Evolutionary conservation across 805 yeast species (phyloP).

Genomic region (Ogataea nakhonphanomensis): DNA sequence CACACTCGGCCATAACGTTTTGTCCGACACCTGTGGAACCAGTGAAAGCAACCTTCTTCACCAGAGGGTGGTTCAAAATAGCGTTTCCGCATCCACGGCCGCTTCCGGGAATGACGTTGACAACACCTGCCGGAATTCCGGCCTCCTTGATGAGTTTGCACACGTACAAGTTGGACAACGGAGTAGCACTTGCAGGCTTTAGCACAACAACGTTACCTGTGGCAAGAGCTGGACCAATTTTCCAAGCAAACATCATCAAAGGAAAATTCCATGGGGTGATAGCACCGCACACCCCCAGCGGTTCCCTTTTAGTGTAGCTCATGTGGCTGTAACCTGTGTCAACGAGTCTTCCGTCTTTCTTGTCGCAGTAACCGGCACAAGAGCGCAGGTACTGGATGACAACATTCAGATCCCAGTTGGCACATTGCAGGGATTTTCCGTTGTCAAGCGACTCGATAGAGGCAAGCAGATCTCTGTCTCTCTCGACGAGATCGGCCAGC

Average conservation of each 20-base stretch:
- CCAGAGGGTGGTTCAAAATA: conserved; percentile 70
- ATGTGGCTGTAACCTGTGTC: conserved; percentile 75
- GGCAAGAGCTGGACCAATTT: conserved; percentile 88
- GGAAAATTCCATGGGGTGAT: conserved; percentile 99
- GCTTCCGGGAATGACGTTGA: conserved; percentile 82
- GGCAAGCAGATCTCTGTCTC: conserved; percentile 67
- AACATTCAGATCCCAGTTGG: conserved; percentile 72
- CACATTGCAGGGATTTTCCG: conserved; percentile 74
- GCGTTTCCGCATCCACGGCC: conserved; percentile 85
- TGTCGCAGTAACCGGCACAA: conserved; percentile 91
- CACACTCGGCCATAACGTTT: conserved; percentile 68
- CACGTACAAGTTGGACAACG: conserved; percentile 78
- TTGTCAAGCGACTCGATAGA: conserved; percentile 83
- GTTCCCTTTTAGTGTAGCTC: conserved; percentile 80
- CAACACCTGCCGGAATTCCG: conserved; percentile 89
- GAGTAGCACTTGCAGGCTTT: conserved; percentile 91
- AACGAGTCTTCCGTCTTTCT: conserved; percentile 69
- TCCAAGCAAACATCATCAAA: conserved; percentile 90
- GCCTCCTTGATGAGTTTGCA: conserved; percentile 71
- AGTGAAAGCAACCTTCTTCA: conserved; percentile 90
- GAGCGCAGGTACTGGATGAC: conserved; percentile 70
- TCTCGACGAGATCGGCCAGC: conserved; percentile 76
- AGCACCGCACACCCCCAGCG: conserved; percentile 93
- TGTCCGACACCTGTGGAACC: conserved; percentile 90
- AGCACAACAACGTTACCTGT: conserved; percentile 86